phyloP scores from a whole-genome alignment of 2,329 filamentous ascomycete species.

The Rutstroemia sp. region DNA sequence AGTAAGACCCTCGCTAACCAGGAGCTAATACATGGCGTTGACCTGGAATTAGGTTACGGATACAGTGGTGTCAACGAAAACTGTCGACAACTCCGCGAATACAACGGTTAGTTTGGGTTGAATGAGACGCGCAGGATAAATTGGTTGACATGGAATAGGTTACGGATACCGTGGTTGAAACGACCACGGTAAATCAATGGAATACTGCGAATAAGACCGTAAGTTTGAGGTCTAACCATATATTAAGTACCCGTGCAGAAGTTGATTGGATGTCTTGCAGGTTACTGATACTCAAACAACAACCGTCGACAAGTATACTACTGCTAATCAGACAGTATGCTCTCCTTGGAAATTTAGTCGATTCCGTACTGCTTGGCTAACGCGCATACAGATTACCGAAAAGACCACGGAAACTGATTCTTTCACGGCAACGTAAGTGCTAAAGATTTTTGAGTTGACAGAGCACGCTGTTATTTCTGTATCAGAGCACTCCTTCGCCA shows the following conservation, averaged over 20 bases:
- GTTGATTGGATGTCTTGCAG: too few species aligned
- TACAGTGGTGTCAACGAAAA: background rate
- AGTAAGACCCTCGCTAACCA: background rate
- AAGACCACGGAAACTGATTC: constrained; percentile 3
- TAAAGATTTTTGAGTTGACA: background rate
- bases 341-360: too few species aligned
- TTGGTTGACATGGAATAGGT: background rate
- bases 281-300: background rate
- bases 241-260: background rate
- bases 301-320: background rate
- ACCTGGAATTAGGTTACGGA: background rate
- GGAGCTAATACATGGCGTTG: background rate
- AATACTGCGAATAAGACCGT: background rate
- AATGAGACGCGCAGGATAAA: background rate
- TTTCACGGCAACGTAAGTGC: constrained; percentile 4
- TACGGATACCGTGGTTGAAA: background rate
- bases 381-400: background rate
- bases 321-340: constrained; percentile 1
- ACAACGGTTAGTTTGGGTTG: background rate
- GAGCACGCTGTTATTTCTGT: too few species aligned
- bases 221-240: background rate
- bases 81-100: background rate
- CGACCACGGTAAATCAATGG: background rate
- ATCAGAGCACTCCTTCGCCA: too few species aligned
- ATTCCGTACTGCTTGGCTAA: background rate